Conservation (phyloP, 306 rosid species). For the Begonia peltatifolia region DNA sequence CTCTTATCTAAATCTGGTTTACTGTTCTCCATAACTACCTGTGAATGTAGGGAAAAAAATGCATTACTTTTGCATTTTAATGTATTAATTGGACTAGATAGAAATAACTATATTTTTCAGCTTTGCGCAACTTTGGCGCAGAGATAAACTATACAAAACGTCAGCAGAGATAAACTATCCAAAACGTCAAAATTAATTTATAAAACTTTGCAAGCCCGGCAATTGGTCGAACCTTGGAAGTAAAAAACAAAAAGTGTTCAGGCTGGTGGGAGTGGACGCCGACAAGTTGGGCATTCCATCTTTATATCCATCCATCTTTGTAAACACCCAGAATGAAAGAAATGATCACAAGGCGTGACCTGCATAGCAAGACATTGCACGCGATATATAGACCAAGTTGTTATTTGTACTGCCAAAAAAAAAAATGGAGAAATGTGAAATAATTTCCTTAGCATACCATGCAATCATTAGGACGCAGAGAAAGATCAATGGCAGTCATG, state of each 20-base stretch:
- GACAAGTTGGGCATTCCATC: slow-evolving; percentile 99
- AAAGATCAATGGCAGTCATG: slow-evolving; percentile 69
- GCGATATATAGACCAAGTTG: not conserved
- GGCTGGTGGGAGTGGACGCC: slow-evolving; percentile 88
- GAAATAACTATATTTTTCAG: no score
- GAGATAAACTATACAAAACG: no score
- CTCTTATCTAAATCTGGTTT: no score
- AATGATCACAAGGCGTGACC: slow-evolving; percentile 99
- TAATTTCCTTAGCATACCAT: slow-evolving; percentile 37
- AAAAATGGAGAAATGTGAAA: not conserved
- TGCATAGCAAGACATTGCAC: slow-evolving; percentile 12
- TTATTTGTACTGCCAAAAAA: not conserved
- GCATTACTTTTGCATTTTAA: no score
- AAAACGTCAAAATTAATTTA: no score
- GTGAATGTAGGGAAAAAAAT: no score
- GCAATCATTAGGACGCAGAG: slow-evolving; percentile 65
- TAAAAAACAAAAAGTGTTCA: slow-evolving; percentile 7
- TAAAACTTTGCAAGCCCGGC: no score
- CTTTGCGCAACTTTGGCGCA: no score
- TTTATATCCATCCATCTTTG: slow-evolving; percentile 99
- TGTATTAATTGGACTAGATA: no score
- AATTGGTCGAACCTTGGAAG: no score
- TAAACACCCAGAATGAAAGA: slow-evolving; percentile 89
- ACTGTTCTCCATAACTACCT: no score
- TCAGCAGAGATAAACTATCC: no score